Base-by-base conservation (phyloP, 768 basidiomycete species). In the Lepiota venenata region DNA sequence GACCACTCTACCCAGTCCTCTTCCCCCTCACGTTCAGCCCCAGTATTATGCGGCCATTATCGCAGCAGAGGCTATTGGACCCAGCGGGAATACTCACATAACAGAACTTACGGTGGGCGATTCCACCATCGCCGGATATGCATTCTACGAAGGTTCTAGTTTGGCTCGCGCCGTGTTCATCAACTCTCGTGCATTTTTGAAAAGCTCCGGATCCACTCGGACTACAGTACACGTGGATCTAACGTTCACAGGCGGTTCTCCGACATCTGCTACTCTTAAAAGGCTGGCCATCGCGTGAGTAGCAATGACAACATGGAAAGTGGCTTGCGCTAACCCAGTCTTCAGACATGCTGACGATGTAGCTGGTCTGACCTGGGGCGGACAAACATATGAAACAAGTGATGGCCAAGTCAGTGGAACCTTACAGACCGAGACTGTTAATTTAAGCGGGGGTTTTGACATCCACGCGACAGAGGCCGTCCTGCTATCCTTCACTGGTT, bases 31-130 rank as follows among this genome's bases (percentile, higher is more conserved):
- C 55, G 70, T 88, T 50, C 84, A 86, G 59, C 81, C 86, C 0
- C 71, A 77, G 16, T 89, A 87, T 65, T 88, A 88, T 58, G 81
- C 78, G 0, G 83, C 80, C 3, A 74, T 88, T 54, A 74, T 87
- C 39, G 75, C 77, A 37, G 80, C 76, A 7, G 83, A 83, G 66
- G 77, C 80, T 18, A 77, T 85, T 36, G 82, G 84, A 9, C 57
- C 62, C 11, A 73, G 67, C n/a, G 75, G 77, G 5, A 59, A 60
- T 5, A 68, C 76, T 1, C 67, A 66, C 39, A 68, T 76, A 18
- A 61, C 74, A 10, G 84, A 88, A 64, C 67, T 87, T 27, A 56
- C 54, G 12, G 68, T 85, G n/a, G 61, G 74, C 57, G 66, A 81
- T 57, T 45, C 73, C 1, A 68, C 74, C 21, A 63, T 86, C 32